Base-by-base conservation (phyloP, 495 filamentous ascomycete species). In the Penicillium waksmanii region DNA sequence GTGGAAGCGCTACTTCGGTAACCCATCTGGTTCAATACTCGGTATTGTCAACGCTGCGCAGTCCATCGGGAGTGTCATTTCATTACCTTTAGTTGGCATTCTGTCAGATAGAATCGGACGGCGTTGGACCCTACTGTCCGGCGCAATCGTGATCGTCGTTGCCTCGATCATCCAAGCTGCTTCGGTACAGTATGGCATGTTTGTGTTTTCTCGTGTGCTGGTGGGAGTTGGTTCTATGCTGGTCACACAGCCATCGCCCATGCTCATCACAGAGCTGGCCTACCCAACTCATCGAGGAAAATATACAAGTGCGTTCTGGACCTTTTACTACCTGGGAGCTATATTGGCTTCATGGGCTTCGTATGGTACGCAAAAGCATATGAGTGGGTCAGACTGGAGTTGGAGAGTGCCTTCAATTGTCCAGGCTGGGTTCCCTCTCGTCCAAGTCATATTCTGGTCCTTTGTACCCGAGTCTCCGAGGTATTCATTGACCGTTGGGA, bases 11-110 rank as follows among this genome's bases (percentile, higher is more conserved):
- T 58, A 53, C n/a, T 63, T 63, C 17, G 31, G 47, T 15, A 63
- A 58, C 21, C 61, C 61, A 1, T 13, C 36, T 15, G 56, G 56
- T 1, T 18, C 48, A 15, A 49, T 72, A 57, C 80, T 87, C n/a
- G 87, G 86, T 66, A 75, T 88, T 34, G 78, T 89, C 19, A 84
- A 82, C 56, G 84, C 85, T 17, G 82, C 87, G 63, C 85, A 88
- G 73, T 84, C 84, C 65, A 82, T 88, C 55, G 86, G 86, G 61
- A 82, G 78, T 59, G 78, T 89, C 54, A 43, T 67, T 11, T 51
- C 58, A 17, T 52, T 69, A 0, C 66, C 64, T 12, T 51, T 61
- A 5, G 56, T 61, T 27, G 62, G 57, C 9, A 21, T 58, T 11
- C 44, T 64, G 7, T 66, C 63, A 15, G 66, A 71, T 47, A 15